A percentile compares a stretch with the other conserved stretches of the same genome.
Evolutionary conservation across 805 yeast species (phyloP).

Genomic region (Vanderwaltozyma yarrowii): DNA sequence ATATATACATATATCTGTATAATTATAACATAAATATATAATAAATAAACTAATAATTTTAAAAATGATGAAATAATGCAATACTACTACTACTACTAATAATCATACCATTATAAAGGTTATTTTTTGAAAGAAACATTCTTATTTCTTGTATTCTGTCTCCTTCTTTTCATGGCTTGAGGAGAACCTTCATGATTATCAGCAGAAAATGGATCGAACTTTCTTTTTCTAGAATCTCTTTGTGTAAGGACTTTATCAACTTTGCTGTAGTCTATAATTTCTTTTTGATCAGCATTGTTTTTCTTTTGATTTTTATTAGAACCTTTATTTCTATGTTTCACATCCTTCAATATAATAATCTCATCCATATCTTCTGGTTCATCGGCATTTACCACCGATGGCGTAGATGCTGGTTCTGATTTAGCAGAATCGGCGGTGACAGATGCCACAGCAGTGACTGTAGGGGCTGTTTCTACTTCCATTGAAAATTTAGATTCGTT

Average conservation of each 20-base stretch:
- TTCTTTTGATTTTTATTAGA: slow-evolving; percentile 3
- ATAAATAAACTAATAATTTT: neutral
- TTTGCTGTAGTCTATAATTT: slow-evolving; percentile 35
- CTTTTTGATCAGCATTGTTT: slow-evolving; percentile 1
- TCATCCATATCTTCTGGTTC: slow-evolving; percentile 26
- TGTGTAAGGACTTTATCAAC: slow-evolving; percentile 33
- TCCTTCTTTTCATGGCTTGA: slow-evolving; percentile 38
- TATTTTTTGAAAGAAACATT: slow-evolving; percentile 24
- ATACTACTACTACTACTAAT: too few species aligned
- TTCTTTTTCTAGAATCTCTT: slow-evolving; percentile 27
- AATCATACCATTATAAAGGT: too few species aligned
- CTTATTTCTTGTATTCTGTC: slow-evolving; percentile 16
- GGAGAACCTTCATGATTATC: slow-evolving; percentile 38
- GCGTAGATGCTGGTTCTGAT: neutral
- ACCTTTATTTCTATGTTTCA: slow-evolving; percentile 9
- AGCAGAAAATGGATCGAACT: slow-evolving; percentile 52
- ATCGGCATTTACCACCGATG: neutral
- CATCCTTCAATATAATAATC: slow-evolving; percentile 32
- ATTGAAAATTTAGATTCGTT: neutral
- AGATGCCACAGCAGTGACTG: slow-evolving; percentile 1
- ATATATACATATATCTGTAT: neutral
- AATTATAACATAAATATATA: neutral
- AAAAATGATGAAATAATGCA: neutral
- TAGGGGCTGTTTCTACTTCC: neutral
- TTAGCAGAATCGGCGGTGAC: slow-evolving; percentile 1